Percentiles rank a stretch among this genome's conserved stretches.
Evolutionary conservation across 306 rosid species (phyloP).

Genomic region (Vachellia collinsii): DNA sequence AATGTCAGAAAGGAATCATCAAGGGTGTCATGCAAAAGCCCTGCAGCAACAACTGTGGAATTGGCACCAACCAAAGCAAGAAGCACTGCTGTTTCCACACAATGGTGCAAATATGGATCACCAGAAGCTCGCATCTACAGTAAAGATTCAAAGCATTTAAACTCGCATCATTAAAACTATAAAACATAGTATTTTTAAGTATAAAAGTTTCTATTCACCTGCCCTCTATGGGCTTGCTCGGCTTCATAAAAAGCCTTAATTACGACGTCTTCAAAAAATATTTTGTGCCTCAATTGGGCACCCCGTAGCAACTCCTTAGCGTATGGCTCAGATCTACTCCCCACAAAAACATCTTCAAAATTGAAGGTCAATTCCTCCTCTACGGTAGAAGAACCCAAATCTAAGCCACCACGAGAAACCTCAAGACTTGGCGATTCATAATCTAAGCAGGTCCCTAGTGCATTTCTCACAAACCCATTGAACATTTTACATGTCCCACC

Average conservation of each 20-base stretch:
- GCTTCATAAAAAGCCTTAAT: conserved; percentile 92
- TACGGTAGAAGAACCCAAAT: conserved; percentile 45
- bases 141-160: conserved; percentile 32
- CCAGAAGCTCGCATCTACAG: conserved; percentile 88
- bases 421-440: conserved; percentile 55
- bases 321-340: conserved; percentile 61
- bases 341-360: conserved; percentile 69
- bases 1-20: conserved; percentile 79
- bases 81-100: conserved; percentile 90
- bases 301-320: conserved; percentile 75
- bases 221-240: conserved; percentile 95
- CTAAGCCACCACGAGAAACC: conserved; percentile 44
- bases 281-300: conserved; percentile 82
- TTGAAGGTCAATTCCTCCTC: conserved; percentile 85
- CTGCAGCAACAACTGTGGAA: conserved; percentile 93
- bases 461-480: conserved; percentile 84
- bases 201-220: conserved; percentile 52
- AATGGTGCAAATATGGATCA: conserved; percentile 93
- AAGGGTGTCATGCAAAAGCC: conserved; percentile 95
- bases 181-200: not conserved
- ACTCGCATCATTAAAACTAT: conserved; percentile 18
- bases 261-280: conserved; percentile 80
- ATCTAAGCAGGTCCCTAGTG: conserved; percentile 77
- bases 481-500: conserved; percentile 64
- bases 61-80: conserved; percentile 91